These are phyloP conservation scores for Lentinula boryana DNA, from an alignment of 768 basidiomycete genomes.

Conservation along the genomic window DNA sequence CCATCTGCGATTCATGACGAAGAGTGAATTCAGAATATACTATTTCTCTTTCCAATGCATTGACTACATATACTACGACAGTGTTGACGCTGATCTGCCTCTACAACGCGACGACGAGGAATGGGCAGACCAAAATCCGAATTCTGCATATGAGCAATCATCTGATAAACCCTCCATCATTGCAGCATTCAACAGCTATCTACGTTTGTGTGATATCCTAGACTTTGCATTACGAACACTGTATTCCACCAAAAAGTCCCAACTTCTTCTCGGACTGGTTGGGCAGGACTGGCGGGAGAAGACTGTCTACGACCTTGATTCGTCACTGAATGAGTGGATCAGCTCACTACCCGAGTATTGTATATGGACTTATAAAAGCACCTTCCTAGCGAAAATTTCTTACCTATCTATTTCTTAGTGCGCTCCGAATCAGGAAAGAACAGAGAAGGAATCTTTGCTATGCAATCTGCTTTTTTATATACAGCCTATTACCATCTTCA, in stretches of 20 bases:
- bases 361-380: slow-evolving; percentile 12
- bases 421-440: slow-evolving; percentile 2
- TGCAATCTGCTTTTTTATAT: slow-evolving; percentile 6
- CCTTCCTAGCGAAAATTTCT: not conserved
- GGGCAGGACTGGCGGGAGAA: slow-evolving; percentile 6
- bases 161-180: slow-evolving; percentile 3
- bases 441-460: not conserved
- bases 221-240: slow-evolving; percentile 7
- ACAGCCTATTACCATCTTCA: slow-evolving; percentile 5
- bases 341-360: slow-evolving; percentile 39
- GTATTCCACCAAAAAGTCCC: slow-evolving; percentile 6
- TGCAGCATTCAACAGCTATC: slow-evolving; percentile 1
- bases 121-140: slow-evolving; percentile 24
- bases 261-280: slow-evolving; percentile 22
- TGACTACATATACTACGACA: slow-evolving; percentile 21
- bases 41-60: not conserved
- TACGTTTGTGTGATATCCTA: slow-evolving; percentile 7
- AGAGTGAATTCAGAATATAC: slow-evolving; percentile 29
- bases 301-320: slow-evolving; percentile 15
- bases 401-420: not conserved
- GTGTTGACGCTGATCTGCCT: slow-evolving; percentile 43
- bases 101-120: slow-evolving; percentile 53
- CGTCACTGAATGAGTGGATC: slow-evolving; percentile 47
- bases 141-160: slow-evolving; percentile 7
- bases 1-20: slow-evolving; percentile 51